Conservation (phyloP, 1,284 basidiomycete species). For the Coniferiporia sulphurascens region DNA sequence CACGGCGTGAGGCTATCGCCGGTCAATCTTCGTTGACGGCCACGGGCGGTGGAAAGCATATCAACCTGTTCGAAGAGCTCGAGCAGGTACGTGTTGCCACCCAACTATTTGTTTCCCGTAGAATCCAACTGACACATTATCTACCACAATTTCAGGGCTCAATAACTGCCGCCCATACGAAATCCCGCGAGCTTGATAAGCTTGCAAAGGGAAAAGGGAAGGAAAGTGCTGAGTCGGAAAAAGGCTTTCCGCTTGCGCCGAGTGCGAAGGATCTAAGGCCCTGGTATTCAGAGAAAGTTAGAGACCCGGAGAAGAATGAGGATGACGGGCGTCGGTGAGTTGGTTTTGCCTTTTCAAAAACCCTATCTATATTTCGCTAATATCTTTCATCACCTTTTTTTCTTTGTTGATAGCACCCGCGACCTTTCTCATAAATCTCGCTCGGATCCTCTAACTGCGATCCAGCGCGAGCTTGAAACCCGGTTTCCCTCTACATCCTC, state of each 20-base stretch:
- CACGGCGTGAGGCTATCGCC: constrained; percentile 29
- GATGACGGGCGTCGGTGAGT: constrained; percentile 30
- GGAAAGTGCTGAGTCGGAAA: constrained; percentile 51
- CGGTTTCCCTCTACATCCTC: constrained; percentile 25
- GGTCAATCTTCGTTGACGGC: constrained; percentile 4
- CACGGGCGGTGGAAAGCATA: constrained; percentile 39
- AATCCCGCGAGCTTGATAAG: constrained; percentile 38
- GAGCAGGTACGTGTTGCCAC: constrained; percentile 45
- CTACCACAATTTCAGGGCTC: constrained; percentile 30
- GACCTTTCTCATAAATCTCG: constrained; percentile 58
- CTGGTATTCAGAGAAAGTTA: constrained; percentile 55
- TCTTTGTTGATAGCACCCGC: constrained; percentile 40
- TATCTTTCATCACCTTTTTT: not conserved
- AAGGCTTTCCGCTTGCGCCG: constrained; percentile 67
- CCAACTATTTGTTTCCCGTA: not conserved
- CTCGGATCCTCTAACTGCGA: constrained; percentile 69
- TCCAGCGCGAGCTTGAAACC: constrained; percentile 57
- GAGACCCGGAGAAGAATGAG: constrained; percentile 23
- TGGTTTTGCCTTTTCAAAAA: not conserved
- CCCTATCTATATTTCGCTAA: not conserved
- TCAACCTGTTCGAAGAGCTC: constrained; percentile 75
- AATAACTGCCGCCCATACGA: constrained; percentile 41
- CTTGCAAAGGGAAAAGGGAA: constrained; percentile 20
- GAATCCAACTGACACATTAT: constrained; percentile 2
- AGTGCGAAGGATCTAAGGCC: constrained; percentile 69